These are phyloP conservation scores for Chlorella sp. DNA, from an alignment of 139 green algal genomes.

Conservation along the genomic window DNA sequence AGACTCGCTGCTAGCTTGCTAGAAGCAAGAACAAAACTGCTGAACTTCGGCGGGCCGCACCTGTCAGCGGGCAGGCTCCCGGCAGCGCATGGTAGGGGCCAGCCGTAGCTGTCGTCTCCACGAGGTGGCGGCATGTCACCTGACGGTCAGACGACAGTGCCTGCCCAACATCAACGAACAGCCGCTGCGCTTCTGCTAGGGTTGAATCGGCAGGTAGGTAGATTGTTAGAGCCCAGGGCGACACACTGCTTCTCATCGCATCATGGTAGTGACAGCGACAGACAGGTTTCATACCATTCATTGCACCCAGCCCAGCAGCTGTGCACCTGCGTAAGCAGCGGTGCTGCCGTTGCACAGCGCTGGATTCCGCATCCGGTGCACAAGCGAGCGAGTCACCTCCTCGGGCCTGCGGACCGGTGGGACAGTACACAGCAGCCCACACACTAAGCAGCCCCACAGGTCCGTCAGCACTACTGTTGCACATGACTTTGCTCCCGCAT, in stretches of 20 bases:
- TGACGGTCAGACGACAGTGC: neutral
- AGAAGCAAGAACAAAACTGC: neutral
- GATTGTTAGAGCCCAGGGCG: too few species aligned
- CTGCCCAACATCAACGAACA: neutral
- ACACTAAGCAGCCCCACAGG: too few species aligned
- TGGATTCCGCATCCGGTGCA: neutral
- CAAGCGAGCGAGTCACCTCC: neutral
- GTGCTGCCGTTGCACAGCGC: neutral
- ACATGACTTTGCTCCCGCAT: too few species aligned
- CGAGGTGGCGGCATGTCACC: neutral
- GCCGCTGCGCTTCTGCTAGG: neutral
- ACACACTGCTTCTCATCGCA: too few species aligned
- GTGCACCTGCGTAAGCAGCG: neutral
- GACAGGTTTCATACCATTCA: too few species aligned
- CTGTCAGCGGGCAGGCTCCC: neutral
- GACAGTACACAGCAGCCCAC: too few species aligned
- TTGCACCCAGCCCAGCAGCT: too few species aligned
- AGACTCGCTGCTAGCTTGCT: neutral
- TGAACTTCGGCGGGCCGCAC: neutral
- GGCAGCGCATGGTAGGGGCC: neutral
- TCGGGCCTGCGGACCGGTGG: neutral
- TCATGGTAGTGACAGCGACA: too few species aligned
- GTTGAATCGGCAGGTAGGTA: too few species aligned
- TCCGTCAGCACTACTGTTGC: too few species aligned
- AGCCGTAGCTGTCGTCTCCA: neutral